Percentiles rank a stretch among this genome's conserved stretches.
Evolutionary conservation across 805 yeast genomes (phyloP).

Genomic region (Barnettozyma populi): DNA sequence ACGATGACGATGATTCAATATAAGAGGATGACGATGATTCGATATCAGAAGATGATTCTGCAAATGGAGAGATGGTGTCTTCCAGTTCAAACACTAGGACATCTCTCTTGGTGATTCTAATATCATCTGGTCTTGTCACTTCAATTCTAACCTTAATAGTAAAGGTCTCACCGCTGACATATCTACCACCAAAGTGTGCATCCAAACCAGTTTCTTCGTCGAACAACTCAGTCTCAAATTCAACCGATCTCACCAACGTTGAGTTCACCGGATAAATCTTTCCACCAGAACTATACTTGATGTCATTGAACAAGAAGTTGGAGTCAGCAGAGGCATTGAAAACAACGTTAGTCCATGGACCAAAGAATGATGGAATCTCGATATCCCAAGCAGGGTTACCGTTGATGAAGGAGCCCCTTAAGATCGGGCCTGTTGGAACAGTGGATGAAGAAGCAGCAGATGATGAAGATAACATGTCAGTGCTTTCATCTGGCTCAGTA

Average conservation of each 20-base stretch:
- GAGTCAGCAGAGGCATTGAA: slow-evolving; percentile 2
- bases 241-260: slow-evolving; percentile 1
- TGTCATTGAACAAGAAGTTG: background rate
- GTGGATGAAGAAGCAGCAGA: background rate
- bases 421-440: background rate
- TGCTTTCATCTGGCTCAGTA: background rate
- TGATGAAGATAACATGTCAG: background rate
- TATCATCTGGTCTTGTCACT: slow-evolving; percentile 2
- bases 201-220: slow-evolving; percentile 3
- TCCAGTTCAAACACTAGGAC: slow-evolving; percentile 1
- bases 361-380: slow-evolving; percentile 17
- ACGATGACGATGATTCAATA: background rate
- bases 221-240: background rate
- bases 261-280: slow-evolving; percentile 3
- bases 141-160: slow-evolving; percentile 2
- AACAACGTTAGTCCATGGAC: slow-evolving; percentile 19
- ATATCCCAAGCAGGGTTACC: slow-evolving; percentile 16
- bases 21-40: background rate
- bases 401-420: slow-evolving; percentile 9
- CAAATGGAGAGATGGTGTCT: slow-evolving; percentile 5
- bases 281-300: slow-evolving; percentile 1
- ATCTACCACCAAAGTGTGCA: slow-evolving; percentile 6
- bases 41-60: slow-evolving; percentile 5
- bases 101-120: slow-evolving; percentile 4
- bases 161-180: slow-evolving; percentile 1